Base-by-base conservation (phyloP, 768 basidiomycete species). In the Tulasnella sp. region DNA sequence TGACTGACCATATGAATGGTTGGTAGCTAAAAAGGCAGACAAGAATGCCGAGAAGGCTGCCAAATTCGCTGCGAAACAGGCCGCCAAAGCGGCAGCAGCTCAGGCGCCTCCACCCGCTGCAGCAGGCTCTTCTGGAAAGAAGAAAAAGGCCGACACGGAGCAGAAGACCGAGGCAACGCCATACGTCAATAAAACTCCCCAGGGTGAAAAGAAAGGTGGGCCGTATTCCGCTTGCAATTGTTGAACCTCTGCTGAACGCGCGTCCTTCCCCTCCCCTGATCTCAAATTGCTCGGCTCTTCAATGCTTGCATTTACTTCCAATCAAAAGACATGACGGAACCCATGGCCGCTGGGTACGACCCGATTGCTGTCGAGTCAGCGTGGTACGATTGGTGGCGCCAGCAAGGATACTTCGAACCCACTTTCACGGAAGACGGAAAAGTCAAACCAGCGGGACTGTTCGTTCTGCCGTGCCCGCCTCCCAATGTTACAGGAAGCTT, bases 351-450 rank as follows among this genome's bases (percentile, higher is more conserved):
- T n/a, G 94, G 93, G 4, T 99, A 99, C 85, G 96, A 99, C 83
- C 97, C 98, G 10, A 91, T 93, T 80, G 93, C 93, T 44, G 93
- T 99, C 78, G 97, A 99, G 83, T 88, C 96, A 0, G 91, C 95
- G 2, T 98, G 98, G 95, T 99, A 99, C 81, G 95, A 97, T 81
- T 99, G 98, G 98, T 98, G 97, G 97, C 87, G 90, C 48, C 88
- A 90, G 3, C 88, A 95, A 82, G 96, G 95, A 5, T 97, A 92
- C 87, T 98, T 97, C 89, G 89, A 90, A 81, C 95, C 97, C 3
- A 88, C 89, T 78, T 84, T 89, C 20, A 87, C 87, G 0, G 82
- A 87, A 0, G 87, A 92, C 74, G 91, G 90, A 15, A 86, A 88
- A 20, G 84, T 86, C 73, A 89, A 90, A 73, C 86, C 88, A 0